Evolutionary conservation across 2,329 filamentous ascomycete species (phyloP).

Genomic region (Colletotrichum orchidophilum): DNA sequence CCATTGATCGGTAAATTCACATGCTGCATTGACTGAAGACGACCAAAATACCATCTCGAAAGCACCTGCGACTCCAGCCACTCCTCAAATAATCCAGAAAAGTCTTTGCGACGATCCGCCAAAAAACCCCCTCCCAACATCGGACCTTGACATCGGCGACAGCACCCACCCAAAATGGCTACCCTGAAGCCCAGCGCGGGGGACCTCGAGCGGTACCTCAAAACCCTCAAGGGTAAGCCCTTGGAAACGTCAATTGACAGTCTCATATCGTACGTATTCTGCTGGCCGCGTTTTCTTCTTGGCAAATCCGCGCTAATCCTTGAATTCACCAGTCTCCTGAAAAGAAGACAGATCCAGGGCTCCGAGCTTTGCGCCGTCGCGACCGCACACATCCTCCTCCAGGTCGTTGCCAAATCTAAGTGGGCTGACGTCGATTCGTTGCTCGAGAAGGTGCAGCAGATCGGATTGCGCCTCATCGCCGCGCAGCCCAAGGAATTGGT

Average conservation of each 20-base stretch:
- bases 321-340: slow-evolving; percentile 73
- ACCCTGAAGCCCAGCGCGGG: slow-evolving; percentile 70
- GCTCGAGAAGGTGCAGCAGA: slow-evolving; percentile 80
- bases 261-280: slow-evolving; percentile 75
- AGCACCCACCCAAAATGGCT: slow-evolving; percentile 58
- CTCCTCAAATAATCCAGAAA: background rate
- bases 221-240: slow-evolving; percentile 77
- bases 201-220: slow-evolving; percentile 80
- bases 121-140: slow-evolving; percentile 2
- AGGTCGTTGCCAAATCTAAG: slow-evolving; percentile 84
- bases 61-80: background rate
- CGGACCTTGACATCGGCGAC: slow-evolving; percentile 5
- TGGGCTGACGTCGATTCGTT: slow-evolving; percentile 82
- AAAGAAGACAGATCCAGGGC: slow-evolving; percentile 87
- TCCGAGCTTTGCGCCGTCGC: slow-evolving; percentile 90
- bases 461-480: slow-evolving; percentile 80
- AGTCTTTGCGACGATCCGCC: slow-evolving; percentile 17
- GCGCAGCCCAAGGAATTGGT: slow-evolving; percentile 92
- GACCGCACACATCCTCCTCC: slow-evolving; percentile 87
- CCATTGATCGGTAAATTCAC: slow-evolving; percentile 11
- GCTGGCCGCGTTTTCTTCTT: slow-evolving; percentile 9
- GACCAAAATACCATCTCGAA: background rate
- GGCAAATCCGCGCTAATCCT: slow-evolving; percentile 12
- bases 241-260: slow-evolving; percentile 86
- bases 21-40: background rate